Conservation (phyloP, 2,329 filamentous ascomycete species). For the Sporothrix pallida region DNA sequence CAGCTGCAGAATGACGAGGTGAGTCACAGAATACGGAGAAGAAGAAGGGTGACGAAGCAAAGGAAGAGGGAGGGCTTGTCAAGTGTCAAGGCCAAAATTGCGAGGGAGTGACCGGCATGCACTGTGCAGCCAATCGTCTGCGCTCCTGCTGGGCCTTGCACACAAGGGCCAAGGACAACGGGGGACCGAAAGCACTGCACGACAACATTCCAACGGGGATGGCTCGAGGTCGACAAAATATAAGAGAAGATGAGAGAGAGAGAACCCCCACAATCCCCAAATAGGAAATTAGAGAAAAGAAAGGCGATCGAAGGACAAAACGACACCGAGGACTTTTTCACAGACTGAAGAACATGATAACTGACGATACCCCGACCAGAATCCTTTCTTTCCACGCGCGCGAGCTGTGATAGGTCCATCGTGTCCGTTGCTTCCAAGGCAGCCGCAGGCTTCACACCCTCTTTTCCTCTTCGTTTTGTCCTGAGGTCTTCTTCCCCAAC, state of each 20-base stretch:
- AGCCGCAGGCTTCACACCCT: neutral
- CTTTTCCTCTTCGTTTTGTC: too few relatives aligned
- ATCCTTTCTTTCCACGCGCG: neutral
- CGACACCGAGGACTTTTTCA: neutral
- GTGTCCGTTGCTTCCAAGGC: neutral
- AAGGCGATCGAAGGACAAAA: constrained; percentile 12
- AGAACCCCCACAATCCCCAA: neutral
- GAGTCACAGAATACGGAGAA: constrained; percentile 11
- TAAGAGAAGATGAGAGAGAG: neutral
- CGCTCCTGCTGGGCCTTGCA: neutral
- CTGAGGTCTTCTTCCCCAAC: neutral
- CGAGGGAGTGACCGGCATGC: constrained; percentile 26
- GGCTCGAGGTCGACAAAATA: neutral
- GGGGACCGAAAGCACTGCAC: constrained; percentile 2
- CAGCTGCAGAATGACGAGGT: constrained; percentile 19
- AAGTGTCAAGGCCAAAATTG: constrained; percentile 5
- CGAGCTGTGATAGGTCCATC: constrained; percentile 24
- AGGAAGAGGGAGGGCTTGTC: neutral
- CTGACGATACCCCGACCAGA: constrained; percentile 10
- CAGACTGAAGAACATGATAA: neutral
- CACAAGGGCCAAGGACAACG: constrained; percentile 4
- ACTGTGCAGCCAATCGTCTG: constrained; percentile 14
- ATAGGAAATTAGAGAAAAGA: neutral
- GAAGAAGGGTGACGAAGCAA: neutral
- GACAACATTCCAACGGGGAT: constrained; percentile 13